Conservation (phyloP, 345 rosid species). For the Rubroshorea leprosula region DNA sequence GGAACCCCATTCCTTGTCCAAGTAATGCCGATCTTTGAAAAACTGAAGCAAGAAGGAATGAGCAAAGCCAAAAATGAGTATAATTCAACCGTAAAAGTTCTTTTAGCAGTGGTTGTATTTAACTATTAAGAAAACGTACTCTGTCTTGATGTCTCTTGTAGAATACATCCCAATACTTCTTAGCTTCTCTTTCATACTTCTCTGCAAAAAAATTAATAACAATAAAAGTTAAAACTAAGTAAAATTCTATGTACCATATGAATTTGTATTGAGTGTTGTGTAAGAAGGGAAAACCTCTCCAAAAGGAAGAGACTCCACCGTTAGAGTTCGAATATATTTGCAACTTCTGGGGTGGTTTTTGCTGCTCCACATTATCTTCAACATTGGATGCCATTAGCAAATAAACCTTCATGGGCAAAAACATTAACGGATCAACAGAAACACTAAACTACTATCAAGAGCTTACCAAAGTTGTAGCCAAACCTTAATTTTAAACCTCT, state of each 20-base stretch:
- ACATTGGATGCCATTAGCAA: conserved; percentile 31
- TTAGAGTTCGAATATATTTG: conserved; percentile 61
- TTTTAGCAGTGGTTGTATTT: not conserved
- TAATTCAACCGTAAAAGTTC: not conserved
- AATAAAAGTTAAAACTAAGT: conserved; percentile 4
- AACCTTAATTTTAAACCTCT: too few species aligned
- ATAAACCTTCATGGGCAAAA: not conserved
- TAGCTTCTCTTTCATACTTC: conserved; percentile 78
- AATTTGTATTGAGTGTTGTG: not conserved
- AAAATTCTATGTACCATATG: not conserved
- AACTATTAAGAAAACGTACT: conserved; percentile 27
- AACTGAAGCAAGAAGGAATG: conserved; percentile 38
- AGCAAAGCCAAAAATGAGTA: not conserved
- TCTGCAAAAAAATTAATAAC: conserved; percentile 29
- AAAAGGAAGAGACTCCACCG: conserved; percentile 60
- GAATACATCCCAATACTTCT: conserved; percentile 82
- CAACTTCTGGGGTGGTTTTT: conserved; percentile 31
- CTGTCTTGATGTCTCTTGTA: conserved; percentile 77
- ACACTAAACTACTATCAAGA: too few species aligned
- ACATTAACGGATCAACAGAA: too few species aligned
- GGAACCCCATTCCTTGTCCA: conserved; percentile 91
- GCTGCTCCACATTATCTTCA: conserved; percentile 26
- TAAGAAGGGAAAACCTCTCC: conserved; percentile 53
- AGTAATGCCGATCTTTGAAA: conserved; percentile 90
- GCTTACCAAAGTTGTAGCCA: too few species aligned